phyloP scores from a whole-genome alignment of 202 grass and related monocot species.

The Schoenoplectus tabernaemontani region DNA sequence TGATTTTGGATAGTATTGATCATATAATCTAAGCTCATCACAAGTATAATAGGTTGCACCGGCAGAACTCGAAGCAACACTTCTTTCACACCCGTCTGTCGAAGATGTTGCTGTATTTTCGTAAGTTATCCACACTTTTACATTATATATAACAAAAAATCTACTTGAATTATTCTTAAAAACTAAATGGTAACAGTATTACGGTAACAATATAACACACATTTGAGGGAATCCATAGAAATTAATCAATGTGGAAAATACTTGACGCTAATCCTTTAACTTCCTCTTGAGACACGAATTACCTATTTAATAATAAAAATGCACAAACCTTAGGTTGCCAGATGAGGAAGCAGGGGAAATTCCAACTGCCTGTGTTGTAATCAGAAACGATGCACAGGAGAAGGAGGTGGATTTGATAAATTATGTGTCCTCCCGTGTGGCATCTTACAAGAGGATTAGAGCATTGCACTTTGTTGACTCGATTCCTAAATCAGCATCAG shows the following conservation, averaged over 20 bases:
- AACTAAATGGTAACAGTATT: no score
- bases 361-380: conserved; percentile 67
- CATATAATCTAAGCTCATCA: not conserved
- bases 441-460: conserved; percentile 72
- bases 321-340: conserved; percentile 33
- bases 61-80: conserved; percentile 75
- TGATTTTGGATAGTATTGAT: not conserved
- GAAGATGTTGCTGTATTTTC: conserved; percentile 74
- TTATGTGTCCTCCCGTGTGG: conserved; percentile 51
- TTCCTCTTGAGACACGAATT: not conserved
- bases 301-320: not conserved
- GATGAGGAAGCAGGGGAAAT: conserved; percentile 86
- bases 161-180: not conserved
- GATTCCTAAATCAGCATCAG: conserved; percentile 74
- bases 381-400: conserved; percentile 32
- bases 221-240: not conserved
- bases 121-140: conserved; percentile 21
- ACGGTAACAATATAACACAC: not conserved
- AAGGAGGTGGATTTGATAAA: conserved; percentile 44
- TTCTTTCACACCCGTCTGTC: conserved; percentile 62
- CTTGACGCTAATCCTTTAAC: not conserved
- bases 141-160: not conserved
- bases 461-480: conserved; percentile 51
- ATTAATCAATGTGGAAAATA: not conserved
- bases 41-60: conserved; percentile 47